Base-by-base conservation (phyloP, 2,329 filamentous ascomycete genomes). In the Hypoxylon sp. region DNA sequence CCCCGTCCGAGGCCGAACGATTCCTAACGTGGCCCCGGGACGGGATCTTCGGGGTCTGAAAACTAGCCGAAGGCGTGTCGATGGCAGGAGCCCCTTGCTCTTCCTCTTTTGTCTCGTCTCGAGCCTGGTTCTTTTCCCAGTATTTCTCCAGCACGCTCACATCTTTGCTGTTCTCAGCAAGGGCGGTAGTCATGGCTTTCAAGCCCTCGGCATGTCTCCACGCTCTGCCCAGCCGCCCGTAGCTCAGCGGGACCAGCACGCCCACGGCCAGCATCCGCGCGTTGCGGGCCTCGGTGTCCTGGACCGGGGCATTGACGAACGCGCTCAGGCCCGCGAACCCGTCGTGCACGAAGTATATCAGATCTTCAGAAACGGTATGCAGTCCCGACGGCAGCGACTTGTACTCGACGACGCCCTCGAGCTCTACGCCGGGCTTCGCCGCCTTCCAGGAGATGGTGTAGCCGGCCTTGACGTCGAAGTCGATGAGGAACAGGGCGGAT, bases 231-330 rank as follows among this genome's bases (percentile, higher is more conserved):
- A 98, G 81, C 56, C 93, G 86, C 22, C 94, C 94, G 73, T 91
- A 91, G 74, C 90, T 94, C 53, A 97, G 78, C 6, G 93, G 92
- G 1, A 98, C 93, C 69, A 99, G 81, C 26, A 94, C 87, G 41
- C 95, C 95, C 1, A 98, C 93, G 13, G 94, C 91, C 67, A 97
- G 89, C 88, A 99, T 97, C 71, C 91, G 88, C 51, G 95, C 95
- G 82, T 97, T 92, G 63, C 95, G 90, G 54, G 92, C 87, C 54
- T 87, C 88, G 64, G 86, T 87, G 70, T 92, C 91, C 13, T 90
- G 88, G 50, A 92, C 93, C 2, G 91, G 90, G 67, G 86, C 87
- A 76, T 97, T 97, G 75, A 95, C 83, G 76, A 97, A 99, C 26
- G 94, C 93, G 80, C 93, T 97, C 70, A 98, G 84, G 26, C 95